Percentiles rank a stretch among this genome's conserved stretches.
Conservation (phyloP, 2,329 filamentous ascomycete species). For the Incumbomyces lentus region DNA sequence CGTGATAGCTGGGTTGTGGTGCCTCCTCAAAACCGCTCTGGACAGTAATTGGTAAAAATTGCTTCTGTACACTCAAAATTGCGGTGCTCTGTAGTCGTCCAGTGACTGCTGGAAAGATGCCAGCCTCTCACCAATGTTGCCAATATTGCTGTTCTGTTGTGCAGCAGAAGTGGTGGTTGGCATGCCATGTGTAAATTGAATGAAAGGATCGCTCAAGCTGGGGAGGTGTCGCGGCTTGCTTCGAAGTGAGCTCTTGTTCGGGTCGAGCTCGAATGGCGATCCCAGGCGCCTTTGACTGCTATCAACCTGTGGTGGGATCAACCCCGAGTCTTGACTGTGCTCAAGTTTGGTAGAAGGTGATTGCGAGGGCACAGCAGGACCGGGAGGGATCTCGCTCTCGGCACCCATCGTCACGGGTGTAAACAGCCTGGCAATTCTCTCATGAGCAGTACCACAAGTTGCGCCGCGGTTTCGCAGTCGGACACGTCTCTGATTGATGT, state of each 20-base stretch:
- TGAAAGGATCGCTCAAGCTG: conserved; percentile 36
- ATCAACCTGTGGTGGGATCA: conserved; percentile 29
- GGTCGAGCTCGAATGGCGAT: conserved; percentile 37
- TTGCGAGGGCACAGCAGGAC: conserved; percentile 15
- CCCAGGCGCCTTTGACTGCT: conserved; percentile 35
- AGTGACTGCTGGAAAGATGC: conserved; percentile 5
- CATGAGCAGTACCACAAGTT: conserved; percentile 47
- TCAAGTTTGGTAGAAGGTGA: conserved; percentile 15
- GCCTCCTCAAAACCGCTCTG: not conserved
- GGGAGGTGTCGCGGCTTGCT: conserved; percentile 30
- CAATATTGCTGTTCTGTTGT: conserved; percentile 2
- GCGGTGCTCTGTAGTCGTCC: not conserved
- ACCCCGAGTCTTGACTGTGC: conserved; percentile 13
- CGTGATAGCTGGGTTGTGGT: not conserved
- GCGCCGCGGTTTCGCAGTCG: conserved; percentile 53
- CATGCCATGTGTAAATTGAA: conserved; percentile 16
- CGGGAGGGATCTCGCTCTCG: conserved; percentile 13
- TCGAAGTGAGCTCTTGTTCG: conserved; percentile 25
- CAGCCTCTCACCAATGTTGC: conserved; percentile 6
- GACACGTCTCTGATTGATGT: conserved; percentile 45
- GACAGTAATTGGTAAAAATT: too few relatives aligned
- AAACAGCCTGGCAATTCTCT: conserved; percentile 45
- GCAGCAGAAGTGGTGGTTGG: not conserved
- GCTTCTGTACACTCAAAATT: not conserved
- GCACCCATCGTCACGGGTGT: conserved; percentile 34